phyloP scores from a whole-genome alignment of 2,329 filamentous ascomycete species.

The Aspergillus carbonarius region DNA sequence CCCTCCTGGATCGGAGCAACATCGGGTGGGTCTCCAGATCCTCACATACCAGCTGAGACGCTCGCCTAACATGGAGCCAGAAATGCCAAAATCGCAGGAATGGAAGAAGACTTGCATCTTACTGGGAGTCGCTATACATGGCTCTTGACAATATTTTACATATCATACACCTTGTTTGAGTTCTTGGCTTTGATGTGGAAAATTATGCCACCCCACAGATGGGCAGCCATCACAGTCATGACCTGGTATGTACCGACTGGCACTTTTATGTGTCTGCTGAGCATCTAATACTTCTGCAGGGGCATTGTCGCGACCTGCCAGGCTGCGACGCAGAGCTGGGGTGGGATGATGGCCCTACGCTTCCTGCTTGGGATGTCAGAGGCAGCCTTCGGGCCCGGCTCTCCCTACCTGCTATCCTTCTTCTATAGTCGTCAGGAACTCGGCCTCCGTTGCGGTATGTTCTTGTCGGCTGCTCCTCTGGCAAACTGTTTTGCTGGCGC shows the following conservation, averaged over 20 bases:
- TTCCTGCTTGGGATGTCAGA: slow-evolving; percentile 51
- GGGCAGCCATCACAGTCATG: slow-evolving; percentile 45
- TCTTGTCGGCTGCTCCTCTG: slow-evolving; percentile 60
- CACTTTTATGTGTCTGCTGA: not conserved
- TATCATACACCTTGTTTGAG: slow-evolving; percentile 47
- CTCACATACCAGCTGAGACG: not conserved
- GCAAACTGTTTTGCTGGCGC: slow-evolving; percentile 77
- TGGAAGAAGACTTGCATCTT: slow-evolving; percentile 51
- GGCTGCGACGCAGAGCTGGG: slow-evolving; percentile 46
- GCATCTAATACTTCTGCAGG: slow-evolving; percentile 28
- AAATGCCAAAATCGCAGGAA: slow-evolving; percentile 56
- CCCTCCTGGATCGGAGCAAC: slow-evolving; percentile 53
- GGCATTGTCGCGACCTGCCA: slow-evolving; percentile 50
- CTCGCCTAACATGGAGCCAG: slow-evolving; percentile 27
- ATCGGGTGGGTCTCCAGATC: slow-evolving; percentile 40
- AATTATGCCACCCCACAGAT: slow-evolving; percentile 42
- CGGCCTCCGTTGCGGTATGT: slow-evolving; percentile 57
- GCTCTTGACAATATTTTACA: slow-evolving; percentile 56
- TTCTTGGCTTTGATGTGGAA: slow-evolving; percentile 48
- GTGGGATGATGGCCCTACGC: slow-evolving; percentile 50
- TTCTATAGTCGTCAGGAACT: slow-evolving; percentile 61
- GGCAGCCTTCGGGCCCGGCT: slow-evolving; percentile 46
- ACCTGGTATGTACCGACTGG: slow-evolving; percentile 35
- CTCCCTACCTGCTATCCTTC: slow-evolving; percentile 55
- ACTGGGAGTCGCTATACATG: slow-evolving; percentile 49